Conservation (phyloP, 2,329 filamentous ascomycete genomes). For the Botrytis aclada region DNA sequence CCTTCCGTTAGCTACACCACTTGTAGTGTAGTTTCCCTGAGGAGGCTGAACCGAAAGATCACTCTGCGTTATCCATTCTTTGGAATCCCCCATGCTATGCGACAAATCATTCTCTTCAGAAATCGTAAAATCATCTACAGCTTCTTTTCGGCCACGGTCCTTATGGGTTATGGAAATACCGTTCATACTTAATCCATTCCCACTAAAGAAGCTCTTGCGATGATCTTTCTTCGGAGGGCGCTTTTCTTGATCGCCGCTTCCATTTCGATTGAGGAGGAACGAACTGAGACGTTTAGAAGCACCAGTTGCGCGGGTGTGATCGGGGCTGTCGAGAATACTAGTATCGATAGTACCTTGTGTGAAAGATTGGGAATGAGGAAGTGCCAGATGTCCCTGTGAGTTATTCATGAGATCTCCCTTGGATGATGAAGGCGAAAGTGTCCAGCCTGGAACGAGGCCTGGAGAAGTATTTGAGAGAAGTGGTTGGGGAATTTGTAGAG, state of each 20-base stretch:
- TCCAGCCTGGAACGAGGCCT: slow-evolving; percentile 40
- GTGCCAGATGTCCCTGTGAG: slow-evolving; percentile 19
- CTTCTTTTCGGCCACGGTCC: slow-evolving; percentile 17
- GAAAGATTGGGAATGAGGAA: slow-evolving; percentile 26
- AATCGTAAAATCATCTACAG: not conserved
- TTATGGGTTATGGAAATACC: slow-evolving; percentile 10
- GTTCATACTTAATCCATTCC: slow-evolving; percentile 21
- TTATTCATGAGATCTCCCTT: slow-evolving; percentile 23
- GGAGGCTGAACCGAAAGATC: slow-evolving; percentile 23
- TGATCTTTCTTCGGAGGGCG: slow-evolving; percentile 9
- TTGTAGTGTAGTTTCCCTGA: not conserved
- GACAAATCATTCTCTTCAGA: slow-evolving; percentile 13
- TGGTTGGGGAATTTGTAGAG: slow-evolving; percentile 54
- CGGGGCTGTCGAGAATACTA: slow-evolving; percentile 28
- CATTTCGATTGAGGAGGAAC: slow-evolving; percentile 14
- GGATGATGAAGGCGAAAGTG: slow-evolving; percentile 23
- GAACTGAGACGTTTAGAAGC: slow-evolving; percentile 18
- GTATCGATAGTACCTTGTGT: slow-evolving; percentile 32
- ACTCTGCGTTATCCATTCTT: slow-evolving; percentile 41
- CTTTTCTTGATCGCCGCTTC: not conserved
- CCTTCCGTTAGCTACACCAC: slow-evolving; percentile 18
- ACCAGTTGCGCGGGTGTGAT: slow-evolving; percentile 15
- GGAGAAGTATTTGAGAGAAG: slow-evolving; percentile 40
- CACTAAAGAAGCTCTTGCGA: slow-evolving; percentile 18
- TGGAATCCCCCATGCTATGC: not conserved